phyloP scores from a whole-genome alignment of 2,329 filamentous ascomycete species.

The Talaromyces sp. region DNA sequence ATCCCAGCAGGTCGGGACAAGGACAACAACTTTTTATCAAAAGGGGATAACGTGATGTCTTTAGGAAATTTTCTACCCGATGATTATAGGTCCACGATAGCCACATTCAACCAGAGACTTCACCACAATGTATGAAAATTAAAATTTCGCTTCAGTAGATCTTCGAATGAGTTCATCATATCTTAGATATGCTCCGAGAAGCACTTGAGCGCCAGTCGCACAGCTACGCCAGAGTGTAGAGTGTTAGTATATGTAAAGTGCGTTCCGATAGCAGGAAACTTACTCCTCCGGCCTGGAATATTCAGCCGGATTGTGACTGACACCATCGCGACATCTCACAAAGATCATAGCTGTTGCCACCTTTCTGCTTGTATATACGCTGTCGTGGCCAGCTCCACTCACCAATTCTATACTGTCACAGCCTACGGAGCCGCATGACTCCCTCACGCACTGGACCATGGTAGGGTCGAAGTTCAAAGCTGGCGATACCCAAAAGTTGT shows the following conservation, averaged over 20 bases:
- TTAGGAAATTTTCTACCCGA: too few relatives aligned
- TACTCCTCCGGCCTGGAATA: constrained; percentile 28
- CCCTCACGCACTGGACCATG: constrained; percentile 9
- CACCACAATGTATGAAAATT: background rate
- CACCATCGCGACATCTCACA: constrained; percentile 60
- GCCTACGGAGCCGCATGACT: background rate
- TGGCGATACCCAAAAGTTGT: constrained; percentile 12
- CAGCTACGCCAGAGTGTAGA: background rate
- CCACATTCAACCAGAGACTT: background rate
- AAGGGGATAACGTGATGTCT: too few relatives aligned
- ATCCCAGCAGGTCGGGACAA: too few relatives aligned
- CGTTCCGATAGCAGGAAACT: background rate
- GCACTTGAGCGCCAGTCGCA: constrained; percentile 6
- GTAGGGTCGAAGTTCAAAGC: constrained; percentile 7
- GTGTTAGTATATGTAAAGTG: background rate
- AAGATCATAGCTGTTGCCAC: constrained; percentile 67
- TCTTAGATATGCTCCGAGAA: constrained; percentile 14
- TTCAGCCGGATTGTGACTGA: constrained; percentile 63
- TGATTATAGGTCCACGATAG: too few relatives aligned
- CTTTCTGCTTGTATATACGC: constrained; percentile 57
- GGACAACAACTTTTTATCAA: too few relatives aligned
- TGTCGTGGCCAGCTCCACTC: constrained; percentile 41
- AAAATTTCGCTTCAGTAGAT: constrained; percentile 1
- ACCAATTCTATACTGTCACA: constrained; percentile 1
- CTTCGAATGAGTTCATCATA: constrained; percentile 6